Evolutionary conservation across 2,329 filamentous ascomycete genomes (phyloP), one percentile per base, ranked within the genome.

Genomic region (Botrytis medusae): DNA sequence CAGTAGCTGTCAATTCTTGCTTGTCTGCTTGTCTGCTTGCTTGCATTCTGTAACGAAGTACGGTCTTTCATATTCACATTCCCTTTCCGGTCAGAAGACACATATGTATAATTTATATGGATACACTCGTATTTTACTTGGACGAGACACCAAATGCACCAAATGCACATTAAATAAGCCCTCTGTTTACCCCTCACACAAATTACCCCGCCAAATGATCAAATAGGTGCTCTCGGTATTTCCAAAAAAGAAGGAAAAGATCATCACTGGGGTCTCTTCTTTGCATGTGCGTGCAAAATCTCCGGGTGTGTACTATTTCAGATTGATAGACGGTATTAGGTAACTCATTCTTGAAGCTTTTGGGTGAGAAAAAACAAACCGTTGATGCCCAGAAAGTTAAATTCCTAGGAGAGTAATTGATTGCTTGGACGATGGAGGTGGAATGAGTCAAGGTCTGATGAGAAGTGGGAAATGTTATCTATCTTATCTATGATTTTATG

Each of bases 131-230:
- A 48, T 64, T 64, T 14, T 25, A 8, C 44, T 16, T 29, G 20
- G n/a, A 57, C n/a, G 34, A 61, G 34, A 40, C 34, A 40, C 10
- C 20, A 34, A 34, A 34, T 5, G 37, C 37, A 37, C 37, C 37
- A 8, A 25, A 61, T 40, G 25, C 22, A 61, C 22, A 10, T 25
- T 37, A 25, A 40, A 37, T 3, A 37, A 37, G 59, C 22, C n/a
- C 29, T 14, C 59, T 25, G 37, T 61, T 20, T 61, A 46, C 40
- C 62, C 40, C 62, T 32, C 62, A 64, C n/a, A 32, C 22, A 12
- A 63, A 32, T 46, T 64, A 64, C 62, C 62, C 62, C 42, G 62
- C 62, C 62, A 64, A 64, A 64, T 18, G 6, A 46, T 62, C 40
- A 46, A 64, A 29, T 20, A 18, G 20, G 44, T 22, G 20, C 37